Percentiles rank a stretch among this genome's conserved stretches.
Evolutionary conservation across 768 basidiomycete genomes (phyloP).

Genomic region (Candolleomyces aberdarensis): DNA sequence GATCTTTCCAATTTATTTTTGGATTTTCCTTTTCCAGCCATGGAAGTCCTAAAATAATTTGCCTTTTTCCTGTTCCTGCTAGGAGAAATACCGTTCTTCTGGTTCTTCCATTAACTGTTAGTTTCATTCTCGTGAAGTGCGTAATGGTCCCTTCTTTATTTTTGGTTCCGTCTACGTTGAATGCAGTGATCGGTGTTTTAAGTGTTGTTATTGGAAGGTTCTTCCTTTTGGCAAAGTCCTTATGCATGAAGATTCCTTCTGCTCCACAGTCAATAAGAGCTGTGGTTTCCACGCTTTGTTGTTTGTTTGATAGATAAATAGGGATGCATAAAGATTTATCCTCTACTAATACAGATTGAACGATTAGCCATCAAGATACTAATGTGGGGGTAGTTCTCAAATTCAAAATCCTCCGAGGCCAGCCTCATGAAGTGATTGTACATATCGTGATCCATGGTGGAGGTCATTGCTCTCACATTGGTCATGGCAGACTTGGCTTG

Average conservation of each 20-base stretch:
- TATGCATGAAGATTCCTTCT: constrained; percentile 4
- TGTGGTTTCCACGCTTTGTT: not conserved
- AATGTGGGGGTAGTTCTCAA: too few species aligned
- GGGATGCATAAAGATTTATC: too few species aligned
- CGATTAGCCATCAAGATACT: too few species aligned
- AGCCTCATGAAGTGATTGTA: too few species aligned
- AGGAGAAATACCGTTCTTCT: constrained; percentile 6
- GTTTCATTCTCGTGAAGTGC: too few species aligned
- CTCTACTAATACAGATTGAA: too few species aligned
- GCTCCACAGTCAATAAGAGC: constrained; percentile 14
- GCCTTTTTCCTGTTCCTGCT: not conserved
- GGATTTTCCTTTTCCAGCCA: constrained; percentile 6
- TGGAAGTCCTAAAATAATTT: not conserved
- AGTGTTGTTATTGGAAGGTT: not conserved
- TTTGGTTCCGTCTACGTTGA: constrained; percentile 12
- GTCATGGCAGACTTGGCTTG: too few species aligned
- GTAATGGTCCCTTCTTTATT: not conserved
- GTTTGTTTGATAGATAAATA: too few species aligned
- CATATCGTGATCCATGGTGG: too few species aligned
- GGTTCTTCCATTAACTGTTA: too few species aligned
- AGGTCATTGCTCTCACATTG: too few species aligned
- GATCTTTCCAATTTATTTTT: not conserved
- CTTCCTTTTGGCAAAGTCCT: not conserved
- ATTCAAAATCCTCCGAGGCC: too few species aligned
- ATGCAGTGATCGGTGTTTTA: constrained; percentile 8